phyloP scores from a whole-genome alignment of 2,329 filamentous ascomycete genomes.

The Botryotinia calthae region DNA sequence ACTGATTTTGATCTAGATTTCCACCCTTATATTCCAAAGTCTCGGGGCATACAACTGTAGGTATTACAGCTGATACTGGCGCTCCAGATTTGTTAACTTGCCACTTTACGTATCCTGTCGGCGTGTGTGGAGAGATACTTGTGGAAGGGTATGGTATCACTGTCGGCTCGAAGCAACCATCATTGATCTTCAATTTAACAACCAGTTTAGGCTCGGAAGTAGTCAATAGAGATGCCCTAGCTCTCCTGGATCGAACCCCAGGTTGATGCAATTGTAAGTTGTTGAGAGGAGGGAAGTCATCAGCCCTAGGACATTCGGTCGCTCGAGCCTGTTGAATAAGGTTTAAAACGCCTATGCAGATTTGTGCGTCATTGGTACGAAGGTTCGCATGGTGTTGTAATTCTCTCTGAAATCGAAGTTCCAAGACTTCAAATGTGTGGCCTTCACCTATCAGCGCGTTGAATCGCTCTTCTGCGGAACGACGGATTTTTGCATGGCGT shows the following conservation, averaged over 20 bases:
- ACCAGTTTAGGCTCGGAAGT: not conserved
- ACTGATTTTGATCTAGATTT: not conserved
- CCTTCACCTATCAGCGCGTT: not conserved
- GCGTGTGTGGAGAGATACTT: not conserved
- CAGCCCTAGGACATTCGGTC: not conserved
- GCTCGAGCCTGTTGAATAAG: not conserved
- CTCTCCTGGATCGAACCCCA: not conserved
- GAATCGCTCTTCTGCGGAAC: not conserved
- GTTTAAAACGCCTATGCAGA: not conserved
- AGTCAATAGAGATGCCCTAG: not conserved
- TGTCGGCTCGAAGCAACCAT: not conserved
- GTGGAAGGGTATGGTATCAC: not conserved
- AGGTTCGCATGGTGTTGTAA: not conserved
- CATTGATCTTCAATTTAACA: not conserved
- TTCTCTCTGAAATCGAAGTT: not conserved
- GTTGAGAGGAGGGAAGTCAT: not conserved
- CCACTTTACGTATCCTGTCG: not conserved
- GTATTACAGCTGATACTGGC: not conserved
- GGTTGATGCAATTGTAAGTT: not conserved
- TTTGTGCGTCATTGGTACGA: not conserved
- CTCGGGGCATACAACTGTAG: not conserved
- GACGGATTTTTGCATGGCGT: not conserved
- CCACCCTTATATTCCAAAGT: not conserved
- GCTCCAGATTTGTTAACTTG: not conserved
- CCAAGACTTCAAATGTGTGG: not conserved